Evolutionary conservation across 306 rosid species (phyloP), one percentile per base, ranked within the genome.

Genomic region (Medicago truncatula): DNA sequence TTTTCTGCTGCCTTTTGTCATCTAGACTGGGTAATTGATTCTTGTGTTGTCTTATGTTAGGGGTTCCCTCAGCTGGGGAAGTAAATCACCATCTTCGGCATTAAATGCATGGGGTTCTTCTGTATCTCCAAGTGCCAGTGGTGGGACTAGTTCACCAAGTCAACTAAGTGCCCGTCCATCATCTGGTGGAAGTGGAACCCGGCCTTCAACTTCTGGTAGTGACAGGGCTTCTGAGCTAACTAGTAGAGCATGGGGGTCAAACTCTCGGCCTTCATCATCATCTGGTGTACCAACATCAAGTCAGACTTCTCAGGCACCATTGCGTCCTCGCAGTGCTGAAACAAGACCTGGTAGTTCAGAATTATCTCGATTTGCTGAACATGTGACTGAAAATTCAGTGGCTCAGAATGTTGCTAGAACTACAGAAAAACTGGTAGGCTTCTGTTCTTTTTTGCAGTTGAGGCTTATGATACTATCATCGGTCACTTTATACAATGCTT

Each of bases 251-350:
- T 85, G 92, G 93, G 97, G 97, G n/a, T 76, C 91, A 73, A 96
- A 78, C 83, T 96, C 98, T 67, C 85, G 98, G 81, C 99, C 99
- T 41, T 88, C 98, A 65, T 96, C 99, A 64, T 92, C 98, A 59
- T 96, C 99, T 71, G 98, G 99, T 25, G 78, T 84, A 47, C 79
- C 81, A 81, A 74, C 97, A 62, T 85, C 96, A 67, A 92, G 66
- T 80, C 97, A 90, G 76, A 59, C 92, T 57, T 85, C 96, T 46
- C 81, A 83, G 63, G 16, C 88, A 73, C 80, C 97, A 34, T 54
- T 89, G 89, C 98, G 99, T 56, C 99, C 99, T 71, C 92, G 76
- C 70, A 92, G 99, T 87, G 98, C 99, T 34, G 99, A 96, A 78
- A 89, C 97, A 71, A 89, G 97, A 80, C 97, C 98, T 38, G 91